Evolutionary conservation across 2,329 filamentous ascomycete species (phyloP), one percentile per base, ranked within the genome.

Genomic region (Aspergillus costaricaensis): DNA sequence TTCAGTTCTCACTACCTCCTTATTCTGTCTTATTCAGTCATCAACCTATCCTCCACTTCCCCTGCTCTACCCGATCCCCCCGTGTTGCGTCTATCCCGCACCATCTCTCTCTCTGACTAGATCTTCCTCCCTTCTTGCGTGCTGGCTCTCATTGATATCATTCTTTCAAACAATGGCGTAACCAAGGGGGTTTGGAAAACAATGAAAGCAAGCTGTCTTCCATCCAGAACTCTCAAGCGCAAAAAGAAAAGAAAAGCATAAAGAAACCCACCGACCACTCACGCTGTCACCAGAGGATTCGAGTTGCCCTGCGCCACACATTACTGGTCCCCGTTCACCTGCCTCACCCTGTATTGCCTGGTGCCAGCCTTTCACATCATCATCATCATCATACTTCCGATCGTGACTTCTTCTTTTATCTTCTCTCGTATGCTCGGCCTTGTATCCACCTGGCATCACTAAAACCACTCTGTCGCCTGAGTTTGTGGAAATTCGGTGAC

Each of bases 101-200:
- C 48, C 44, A 39, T 48, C 43, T 17, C 47, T 17, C 47, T 43
- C 41, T 53, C 23, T 49, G 57, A 48, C 17, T 54, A 43, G 27
- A 39, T 15, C 36, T 36, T 23, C 43, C 39, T 50, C 32, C 41
- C 60, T 41, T 59, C 56, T 59, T 62, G 49, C 59, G 47, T 61
- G 30, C 60, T 60, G 43, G 32, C 19, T 39, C 32, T 19, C 52
- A 47, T 65, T 65, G 61, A 60, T 65, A 63, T 57, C 65, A 63
- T 68, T 51, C 36, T 49, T 17, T 44, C 50, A 15, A 23, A 52
- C 64, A 66, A 68, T 68, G 66, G 66, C 66, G 64, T 68, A 67
- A 67, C 60, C 52, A 41, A 47, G 38, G 44, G 60, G 23, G 43
- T 27, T 59, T 48, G 43, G 51, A 62, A 38, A 47, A 66, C 60